phyloP scores from a whole-genome alignment of 2,329 filamentous ascomycete genomes.

The Stylonectria norvegica region DNA sequence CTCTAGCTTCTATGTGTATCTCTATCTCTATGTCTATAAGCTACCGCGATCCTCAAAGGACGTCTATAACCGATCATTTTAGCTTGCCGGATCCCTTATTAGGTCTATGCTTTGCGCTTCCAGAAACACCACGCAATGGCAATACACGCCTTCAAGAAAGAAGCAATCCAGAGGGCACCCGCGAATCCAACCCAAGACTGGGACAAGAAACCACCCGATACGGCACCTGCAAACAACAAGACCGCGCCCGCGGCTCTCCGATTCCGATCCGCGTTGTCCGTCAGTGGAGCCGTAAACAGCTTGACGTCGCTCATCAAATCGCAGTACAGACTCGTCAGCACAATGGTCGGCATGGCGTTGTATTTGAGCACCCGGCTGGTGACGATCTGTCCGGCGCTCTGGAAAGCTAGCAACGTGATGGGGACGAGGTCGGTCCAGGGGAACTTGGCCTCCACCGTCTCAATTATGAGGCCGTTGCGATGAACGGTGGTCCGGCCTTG shows the following conservation, averaged over 20 bases:
- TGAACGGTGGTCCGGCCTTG: conserved; percentile 14
- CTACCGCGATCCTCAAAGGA: not conserved
- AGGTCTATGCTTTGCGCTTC: conserved; percentile 26
- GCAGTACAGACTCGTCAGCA: conserved; percentile 27
- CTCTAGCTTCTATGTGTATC: not conserved
- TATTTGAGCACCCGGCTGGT: conserved; percentile 26
- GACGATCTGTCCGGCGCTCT: conserved; percentile 26
- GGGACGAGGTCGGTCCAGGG: conserved; percentile 23
- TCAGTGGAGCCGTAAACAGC: conserved; percentile 22
- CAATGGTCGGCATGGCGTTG: conserved; percentile 26
- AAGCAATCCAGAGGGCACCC: conserved; percentile 26
- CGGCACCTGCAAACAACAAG: conserved; percentile 21
- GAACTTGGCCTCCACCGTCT: conserved; percentile 20
- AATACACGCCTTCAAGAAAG: conserved; percentile 24
- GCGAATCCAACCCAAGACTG: conserved; percentile 27
- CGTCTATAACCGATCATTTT: not conserved
- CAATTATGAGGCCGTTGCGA: conserved; percentile 18
- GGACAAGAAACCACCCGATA: conserved; percentile 24
- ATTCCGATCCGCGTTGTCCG: conserved; percentile 25
- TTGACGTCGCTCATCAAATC: conserved; percentile 27
- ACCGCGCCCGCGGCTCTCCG: conserved; percentile 19
- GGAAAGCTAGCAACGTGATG: conserved; percentile 24
- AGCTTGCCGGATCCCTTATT: too few species aligned
- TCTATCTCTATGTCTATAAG: not conserved
- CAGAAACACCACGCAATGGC: conserved; percentile 20